Evolutionary conservation across 169 alveolate species (phyloP).

Genomic region (Eimeria falciformis): DNA sequence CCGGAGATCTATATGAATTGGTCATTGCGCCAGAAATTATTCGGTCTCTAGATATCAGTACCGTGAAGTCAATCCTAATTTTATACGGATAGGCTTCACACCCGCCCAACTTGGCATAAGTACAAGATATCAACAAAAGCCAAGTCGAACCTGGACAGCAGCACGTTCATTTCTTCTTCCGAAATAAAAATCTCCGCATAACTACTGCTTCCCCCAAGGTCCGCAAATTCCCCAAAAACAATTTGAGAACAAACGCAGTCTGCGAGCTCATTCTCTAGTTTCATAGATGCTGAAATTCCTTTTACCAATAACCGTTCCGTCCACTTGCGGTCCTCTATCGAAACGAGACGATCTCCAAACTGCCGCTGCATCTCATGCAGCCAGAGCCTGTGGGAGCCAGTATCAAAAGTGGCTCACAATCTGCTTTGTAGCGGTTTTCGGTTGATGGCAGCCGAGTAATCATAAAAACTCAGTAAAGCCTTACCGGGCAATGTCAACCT

Average conservation of each 20-base stretch:
- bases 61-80: no score
- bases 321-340: conserved; percentile 92
- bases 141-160: conserved; percentile 89
- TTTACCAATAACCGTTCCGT: conserved; percentile 40
- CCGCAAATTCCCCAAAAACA: conserved; percentile 87
- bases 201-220: conserved; percentile 87
- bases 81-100: no score
- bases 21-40: no score
- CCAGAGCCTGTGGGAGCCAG: conserved; percentile 88
- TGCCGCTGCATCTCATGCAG: conserved; percentile 94
- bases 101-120: conserved; percentile 84
- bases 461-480: not conserved
- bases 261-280: conserved; percentile 86
- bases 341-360: conserved; percentile 94
- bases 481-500: conserved; percentile 91
- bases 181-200: conserved; percentile 88
- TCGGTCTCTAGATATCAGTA: no score
- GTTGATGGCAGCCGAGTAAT: not conserved
- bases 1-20: no score
- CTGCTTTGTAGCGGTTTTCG: not conserved
- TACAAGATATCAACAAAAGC: conserved; percentile 90
- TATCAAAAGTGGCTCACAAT: not conserved
- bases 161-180: conserved; percentile 93
- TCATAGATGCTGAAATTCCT: conserved; percentile 82
- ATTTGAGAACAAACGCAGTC: conserved; percentile 84